Conservation (phyloP, 1,139 yeast species). For the Taphrina deformans region DNA sequence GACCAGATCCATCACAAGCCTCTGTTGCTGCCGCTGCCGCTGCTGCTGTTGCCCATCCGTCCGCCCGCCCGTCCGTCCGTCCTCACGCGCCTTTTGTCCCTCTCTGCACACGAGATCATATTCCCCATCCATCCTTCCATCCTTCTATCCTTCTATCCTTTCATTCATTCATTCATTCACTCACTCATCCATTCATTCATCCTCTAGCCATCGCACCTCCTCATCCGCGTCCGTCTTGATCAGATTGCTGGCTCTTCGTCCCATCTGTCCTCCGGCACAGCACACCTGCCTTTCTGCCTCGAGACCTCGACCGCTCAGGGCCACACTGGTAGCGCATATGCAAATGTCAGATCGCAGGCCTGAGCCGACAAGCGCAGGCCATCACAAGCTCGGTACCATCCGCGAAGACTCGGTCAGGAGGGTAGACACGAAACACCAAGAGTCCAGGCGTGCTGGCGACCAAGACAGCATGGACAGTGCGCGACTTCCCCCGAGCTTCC, state of each 20-base stretch:
- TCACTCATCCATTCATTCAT: too few species aligned
- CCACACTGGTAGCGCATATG: neutral
- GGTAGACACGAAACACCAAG: neutral
- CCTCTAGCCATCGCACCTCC: neutral
- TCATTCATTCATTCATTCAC: too few species aligned
- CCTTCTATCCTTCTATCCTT: neutral
- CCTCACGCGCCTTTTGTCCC: neutral
- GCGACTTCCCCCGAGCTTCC: constrained; percentile 24
- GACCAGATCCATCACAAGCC: constrained; percentile 4
- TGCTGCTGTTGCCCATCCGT: neutral
- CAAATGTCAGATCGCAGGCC: neutral
- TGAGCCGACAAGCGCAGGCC: neutral
- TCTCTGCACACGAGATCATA: too few species aligned
- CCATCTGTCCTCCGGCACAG: too few species aligned
- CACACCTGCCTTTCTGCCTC: too few species aligned
- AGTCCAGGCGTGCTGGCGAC: neutral
- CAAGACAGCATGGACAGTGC: neutral
- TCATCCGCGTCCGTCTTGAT: too few species aligned
- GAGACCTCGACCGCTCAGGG: neutral
- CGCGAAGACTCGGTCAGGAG: neutral
- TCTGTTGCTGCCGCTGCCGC: neutral
- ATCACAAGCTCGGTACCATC: neutral
- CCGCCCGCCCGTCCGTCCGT: neutral
- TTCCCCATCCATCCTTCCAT: neutral
- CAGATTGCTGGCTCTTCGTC: too few species aligned